Base-by-base conservation (phyloP, 2,329 filamentous ascomycete species). In the Cercospora janseana region DNA sequence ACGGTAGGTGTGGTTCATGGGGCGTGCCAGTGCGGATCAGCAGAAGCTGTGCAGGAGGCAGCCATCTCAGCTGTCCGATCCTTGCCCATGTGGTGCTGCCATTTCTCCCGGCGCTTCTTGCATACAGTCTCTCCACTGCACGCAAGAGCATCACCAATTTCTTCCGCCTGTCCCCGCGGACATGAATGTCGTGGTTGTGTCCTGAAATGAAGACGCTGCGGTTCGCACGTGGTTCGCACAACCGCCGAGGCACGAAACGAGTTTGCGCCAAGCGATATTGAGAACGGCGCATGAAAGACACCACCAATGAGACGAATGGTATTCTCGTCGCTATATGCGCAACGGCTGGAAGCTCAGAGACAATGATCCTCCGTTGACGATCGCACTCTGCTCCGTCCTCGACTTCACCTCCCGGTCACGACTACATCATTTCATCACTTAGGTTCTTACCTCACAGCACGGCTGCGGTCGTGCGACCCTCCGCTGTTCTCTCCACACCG, bases 91-190 rank as follows among this genome's bases (percentile, higher is more conserved):
- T 27, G 29, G 35, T 45, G 20, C 18, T 42, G 15, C 16, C 16
- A 29, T 31, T 12, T 9, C n/a, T 38, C 12, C 31, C 23, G 31
- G 28, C 31, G 28, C 15, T 37, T 38, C 18, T 21, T 16, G 46
- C 37, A 44, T 26, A 46, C 44, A 37, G 49, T 12, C 31, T 41
- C 27, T 27, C 42, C 49, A 52, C 48, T 58, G 46, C 29, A 45
- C 49, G 45, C 44, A 51, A 38, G 26, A 56, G 57, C 59, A 63
- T 52, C 37, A 47, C 49, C 49, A 32, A 35, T 29, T 21, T 8
- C 31, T 16, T 35, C 31, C 4, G 8, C 5, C 10, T 35, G 13
- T 16, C 13, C 20, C 31, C n/a, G n/a, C n/a, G n/a, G n/a, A n/a
- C n/a, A n/a, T n/a, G n/a, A n/a, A n/a, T n/a, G n/a, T n/a, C n/a